Percentiles rank a stretch among this genome's conserved stretches.
phyloP scores from a whole-genome alignment of 768 basidiomycete species.

The Mycena metata region DNA sequence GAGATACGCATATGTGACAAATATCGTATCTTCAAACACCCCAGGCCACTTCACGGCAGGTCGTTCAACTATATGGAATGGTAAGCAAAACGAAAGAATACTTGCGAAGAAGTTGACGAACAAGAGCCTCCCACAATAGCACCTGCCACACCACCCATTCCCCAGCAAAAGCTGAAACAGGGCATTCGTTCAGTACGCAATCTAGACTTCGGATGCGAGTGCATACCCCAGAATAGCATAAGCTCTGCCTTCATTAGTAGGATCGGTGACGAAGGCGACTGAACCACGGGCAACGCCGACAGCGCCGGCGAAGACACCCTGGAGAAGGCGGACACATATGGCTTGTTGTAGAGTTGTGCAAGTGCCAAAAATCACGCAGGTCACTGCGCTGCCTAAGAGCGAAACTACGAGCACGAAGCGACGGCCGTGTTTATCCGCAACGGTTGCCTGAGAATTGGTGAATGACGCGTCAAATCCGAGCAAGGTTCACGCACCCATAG shows the following conservation, averaged over 20 bases:
- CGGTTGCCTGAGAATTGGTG: slow-evolving; percentile 75
- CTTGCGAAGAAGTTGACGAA: background rate
- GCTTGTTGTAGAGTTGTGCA: slow-evolving; percentile 83
- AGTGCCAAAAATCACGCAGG: slow-evolving; percentile 84
- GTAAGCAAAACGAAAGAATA: slow-evolving; percentile 26
- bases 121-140: slow-evolving; percentile 85
- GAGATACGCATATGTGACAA: slow-evolving; percentile 89
- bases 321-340: slow-evolving; percentile 86
- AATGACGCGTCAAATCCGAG: slow-evolving; percentile 33
- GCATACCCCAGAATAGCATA: slow-evolving; percentile 92
- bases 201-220: slow-evolving; percentile 15
- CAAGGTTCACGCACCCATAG: slow-evolving; percentile 76
- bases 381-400: slow-evolving; percentile 86
- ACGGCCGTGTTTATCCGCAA: slow-evolving; percentile 91
- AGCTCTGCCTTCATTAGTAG: slow-evolving; percentile 93
- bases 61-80: slow-evolving; percentile 70
- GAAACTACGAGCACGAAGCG: slow-evolving; percentile 88
- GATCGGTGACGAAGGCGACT: slow-evolving; percentile 89
- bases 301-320: slow-evolving; percentile 93
- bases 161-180: slow-evolving; percentile 87
- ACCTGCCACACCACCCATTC: slow-evolving; percentile 93
- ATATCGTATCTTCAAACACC: slow-evolving; percentile 75
- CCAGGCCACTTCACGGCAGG: slow-evolving; percentile 91
- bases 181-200: slow-evolving; percentile 20
- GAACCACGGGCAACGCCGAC: slow-evolving; percentile 95